phyloP scores from a whole-genome alignment of 805 yeast genomes.

The Cyberlindnera galapagoensis region DNA sequence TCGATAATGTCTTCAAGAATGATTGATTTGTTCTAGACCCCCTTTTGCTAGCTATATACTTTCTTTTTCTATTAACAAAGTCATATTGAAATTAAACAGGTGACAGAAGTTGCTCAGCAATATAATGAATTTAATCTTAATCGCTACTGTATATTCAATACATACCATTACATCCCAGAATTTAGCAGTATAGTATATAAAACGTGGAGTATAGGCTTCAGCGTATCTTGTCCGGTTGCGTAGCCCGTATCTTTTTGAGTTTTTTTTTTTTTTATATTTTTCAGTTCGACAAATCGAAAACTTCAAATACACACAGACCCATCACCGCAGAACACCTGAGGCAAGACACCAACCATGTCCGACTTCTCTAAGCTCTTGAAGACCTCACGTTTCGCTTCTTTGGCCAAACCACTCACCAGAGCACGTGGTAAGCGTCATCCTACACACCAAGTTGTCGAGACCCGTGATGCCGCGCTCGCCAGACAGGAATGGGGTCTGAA shows the following conservation, averaged over 20 bases:
- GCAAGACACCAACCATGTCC: constrained; percentile 15
- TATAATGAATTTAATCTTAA: too few relatives aligned
- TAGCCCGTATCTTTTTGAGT: background rate
- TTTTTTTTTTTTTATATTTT: too few relatives aligned
- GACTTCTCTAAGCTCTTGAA: constrained; percentile 24
- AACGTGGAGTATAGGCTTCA: too few relatives aligned
- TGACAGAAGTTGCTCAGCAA: too few relatives aligned
- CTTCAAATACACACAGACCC: background rate
- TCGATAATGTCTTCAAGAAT: constrained; percentile 34
- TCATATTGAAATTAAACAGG: too few relatives aligned
- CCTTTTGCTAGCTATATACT: too few relatives aligned
- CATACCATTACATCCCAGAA: too few relatives aligned
- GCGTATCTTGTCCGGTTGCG: background rate
- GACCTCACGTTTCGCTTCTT: constrained; percentile 29
- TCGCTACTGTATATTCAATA: too few relatives aligned
- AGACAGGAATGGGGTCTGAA: constrained; percentile 77
- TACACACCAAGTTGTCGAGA: constrained; percentile 66
- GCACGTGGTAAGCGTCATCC: constrained; percentile 32
- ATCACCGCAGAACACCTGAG: background rate
- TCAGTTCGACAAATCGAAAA: background rate
- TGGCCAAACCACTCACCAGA: constrained; percentile 24
- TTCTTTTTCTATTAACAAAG: too few relatives aligned
- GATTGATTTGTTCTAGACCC: too few relatives aligned
- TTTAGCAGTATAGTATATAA: too few relatives aligned
- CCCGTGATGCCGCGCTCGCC: constrained; percentile 55